Evolutionary conservation across 148 eudicot genomes (phyloP).

Genomic region (Fagopyrum homotropicum): DNA sequence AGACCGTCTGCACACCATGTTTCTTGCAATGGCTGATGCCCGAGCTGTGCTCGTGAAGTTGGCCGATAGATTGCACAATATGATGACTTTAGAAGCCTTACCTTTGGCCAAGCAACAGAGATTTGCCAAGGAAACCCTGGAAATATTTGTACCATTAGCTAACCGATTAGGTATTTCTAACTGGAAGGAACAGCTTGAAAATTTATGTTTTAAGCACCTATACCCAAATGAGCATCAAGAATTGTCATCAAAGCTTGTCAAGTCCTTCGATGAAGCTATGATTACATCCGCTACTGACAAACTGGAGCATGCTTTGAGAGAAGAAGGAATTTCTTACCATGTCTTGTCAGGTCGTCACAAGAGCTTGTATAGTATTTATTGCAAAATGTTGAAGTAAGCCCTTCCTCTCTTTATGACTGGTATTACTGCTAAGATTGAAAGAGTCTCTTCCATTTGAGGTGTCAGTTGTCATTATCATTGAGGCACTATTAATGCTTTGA

Average conservation of each 20-base stretch:
- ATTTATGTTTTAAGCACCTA: constrained; percentile 70
- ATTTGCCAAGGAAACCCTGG: constrained; percentile 90
- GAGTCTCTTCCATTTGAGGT: not conserved
- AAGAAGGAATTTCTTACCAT: constrained; percentile 44
- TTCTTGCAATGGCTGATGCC: constrained; percentile 97
- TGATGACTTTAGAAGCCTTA: constrained; percentile 82
- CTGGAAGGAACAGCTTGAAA: constrained; percentile 91
- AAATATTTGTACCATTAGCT: constrained; percentile 91
- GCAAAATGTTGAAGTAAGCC: constrained; percentile 82
- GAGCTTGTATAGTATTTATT: constrained; percentile 79
- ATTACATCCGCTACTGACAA: constrained; percentile 55
- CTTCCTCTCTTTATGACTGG: constrained; percentile 20
- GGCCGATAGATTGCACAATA: constrained; percentile 92
- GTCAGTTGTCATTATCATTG: not conserved
- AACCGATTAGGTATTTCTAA: constrained; percentile 85
- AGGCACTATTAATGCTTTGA: not conserved
- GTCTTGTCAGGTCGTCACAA: constrained; percentile 82
- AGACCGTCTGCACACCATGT: constrained; percentile 91
- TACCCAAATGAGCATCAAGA: constrained; percentile 57
- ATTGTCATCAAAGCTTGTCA: constrained; percentile 59
- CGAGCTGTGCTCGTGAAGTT: constrained; percentile 89
- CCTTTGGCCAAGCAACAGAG: constrained; percentile 65
- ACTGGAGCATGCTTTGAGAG: constrained; percentile 58
- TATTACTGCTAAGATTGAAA: not conserved
- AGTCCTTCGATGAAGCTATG: constrained; percentile 65